A percentile compares a stretch with the other conserved stretches of the same genome.
Evolutionary conservation across 192 early-diverging fungal genomes (phyloP).

Genomic region (Physocladia obscura): DNA sequence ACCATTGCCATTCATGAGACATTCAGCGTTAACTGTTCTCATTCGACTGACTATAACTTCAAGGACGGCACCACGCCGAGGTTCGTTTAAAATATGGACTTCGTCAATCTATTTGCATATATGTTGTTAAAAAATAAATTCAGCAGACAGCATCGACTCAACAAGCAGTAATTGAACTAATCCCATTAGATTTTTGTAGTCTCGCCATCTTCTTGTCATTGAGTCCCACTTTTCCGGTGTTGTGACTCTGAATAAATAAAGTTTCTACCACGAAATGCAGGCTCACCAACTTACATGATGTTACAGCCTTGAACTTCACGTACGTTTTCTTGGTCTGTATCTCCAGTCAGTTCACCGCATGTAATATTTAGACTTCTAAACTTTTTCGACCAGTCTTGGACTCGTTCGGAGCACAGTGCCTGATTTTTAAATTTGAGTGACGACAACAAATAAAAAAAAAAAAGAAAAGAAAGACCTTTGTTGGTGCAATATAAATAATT

Average conservation of each 20-base stretch:
- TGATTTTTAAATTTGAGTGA: constrained; percentile 23
- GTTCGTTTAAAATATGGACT: constrained; percentile 69
- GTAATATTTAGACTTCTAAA: constrained; percentile 34
- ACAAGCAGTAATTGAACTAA: constrained; percentile 46
- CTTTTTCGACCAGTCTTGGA: constrained; percentile 59
- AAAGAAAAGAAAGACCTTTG: constrained; percentile 37
- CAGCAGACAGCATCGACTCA: neutral
- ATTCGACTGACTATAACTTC: constrained; percentile 66
- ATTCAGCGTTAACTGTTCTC: constrained; percentile 41
- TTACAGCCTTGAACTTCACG: constrained; percentile 48
- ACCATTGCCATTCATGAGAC: constrained; percentile 10
- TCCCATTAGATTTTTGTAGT: constrained; percentile 14
- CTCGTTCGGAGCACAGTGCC: constrained; percentile 64
- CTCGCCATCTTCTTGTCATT: constrained; percentile 58
- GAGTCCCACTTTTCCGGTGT: constrained; percentile 83
- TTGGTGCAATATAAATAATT: constrained; percentile 67
- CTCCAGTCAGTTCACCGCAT: constrained; percentile 69
- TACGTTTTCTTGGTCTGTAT: constrained; percentile 47
- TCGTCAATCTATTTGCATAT: constrained; percentile 79
- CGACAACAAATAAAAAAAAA: neutral
- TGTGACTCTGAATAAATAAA: constrained; percentile 50
- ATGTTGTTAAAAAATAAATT: neutral
- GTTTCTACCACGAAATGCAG: too few relatives aligned
- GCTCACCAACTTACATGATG: constrained; percentile 47
- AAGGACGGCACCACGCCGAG: constrained; percentile 64